Percentiles rank a stretch among this genome's conserved stretches.
phyloP scores from a whole-genome alignment of 495 filamentous ascomycete genomes.

The Penicillium lagena region DNA sequence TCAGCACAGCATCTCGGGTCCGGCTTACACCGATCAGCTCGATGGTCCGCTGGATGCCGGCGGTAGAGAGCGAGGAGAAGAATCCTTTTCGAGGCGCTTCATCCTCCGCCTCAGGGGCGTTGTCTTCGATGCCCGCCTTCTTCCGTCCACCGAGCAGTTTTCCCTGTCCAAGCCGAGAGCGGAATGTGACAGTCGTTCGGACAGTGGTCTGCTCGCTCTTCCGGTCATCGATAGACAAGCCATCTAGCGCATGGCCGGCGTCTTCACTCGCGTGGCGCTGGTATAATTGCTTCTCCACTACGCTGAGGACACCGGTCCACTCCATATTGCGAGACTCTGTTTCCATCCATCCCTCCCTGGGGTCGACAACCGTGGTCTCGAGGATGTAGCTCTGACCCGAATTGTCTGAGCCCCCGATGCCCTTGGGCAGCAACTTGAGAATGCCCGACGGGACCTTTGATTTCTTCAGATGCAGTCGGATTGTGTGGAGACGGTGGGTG shows the following conservation, averaged over 20 bases:
- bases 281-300: conserved; percentile 84
- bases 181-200: conserved; percentile 76
- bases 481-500: conserved; percentile 79
- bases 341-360: conserved; percentile 81
- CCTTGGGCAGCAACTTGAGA: conserved; percentile 73
- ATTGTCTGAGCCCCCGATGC: conserved; percentile 66
- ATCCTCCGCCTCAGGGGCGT: conserved; percentile 38
- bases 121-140: conserved; percentile 15
- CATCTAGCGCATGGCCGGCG: conserved; percentile 12
- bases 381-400: conserved; percentile 79
- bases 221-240: conserved; percentile 29
- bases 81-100: conserved; percentile 54
- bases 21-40: conserved; percentile 81
- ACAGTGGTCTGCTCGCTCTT: conserved; percentile 66
- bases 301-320: conserved; percentile 86
- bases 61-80: conserved; percentile 68
- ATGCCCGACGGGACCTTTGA: conserved; percentile 81
- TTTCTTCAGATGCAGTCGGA: conserved; percentile 87
- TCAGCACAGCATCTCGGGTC: conserved; percentile 74
- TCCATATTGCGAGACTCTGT: conserved; percentile 81
- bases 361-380: conserved; percentile 84
- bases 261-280: conserved; percentile 35
- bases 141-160: conserved; percentile 53
- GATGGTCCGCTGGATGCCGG: conserved; percentile 79
- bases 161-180: conserved; percentile 71